Conservation (phyloP, 176 grass and related monocot species). For the Echinochloa phyllopogon region DNA sequence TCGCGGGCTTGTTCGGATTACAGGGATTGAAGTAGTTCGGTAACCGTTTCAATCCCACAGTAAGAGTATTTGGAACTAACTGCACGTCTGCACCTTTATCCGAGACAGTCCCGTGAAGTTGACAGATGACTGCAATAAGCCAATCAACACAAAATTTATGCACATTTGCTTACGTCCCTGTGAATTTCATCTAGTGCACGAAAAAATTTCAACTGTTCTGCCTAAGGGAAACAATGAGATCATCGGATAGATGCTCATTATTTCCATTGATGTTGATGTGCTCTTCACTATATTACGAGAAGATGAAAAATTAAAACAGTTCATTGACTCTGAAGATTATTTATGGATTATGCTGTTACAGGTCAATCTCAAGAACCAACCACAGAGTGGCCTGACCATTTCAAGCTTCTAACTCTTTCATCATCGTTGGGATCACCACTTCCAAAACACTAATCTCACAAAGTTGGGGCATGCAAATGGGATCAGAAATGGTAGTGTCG, state of each 20-base stretch:
- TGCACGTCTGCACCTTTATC: not conserved
- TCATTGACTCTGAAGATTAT: not conserved
- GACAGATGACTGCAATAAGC: not conserved
- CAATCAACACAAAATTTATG: not conserved
- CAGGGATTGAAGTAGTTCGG: too few relatives aligned
- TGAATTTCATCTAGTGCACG: not conserved
- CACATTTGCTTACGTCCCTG: not conserved
- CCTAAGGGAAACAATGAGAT: not conserved
- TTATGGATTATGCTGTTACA: not conserved
- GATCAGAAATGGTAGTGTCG: not conserved
- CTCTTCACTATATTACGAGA: not conserved
- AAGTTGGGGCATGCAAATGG: too few relatives aligned
- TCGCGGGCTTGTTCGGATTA: too few relatives aligned
- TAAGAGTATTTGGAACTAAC: not conserved
- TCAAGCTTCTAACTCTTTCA: not conserved
- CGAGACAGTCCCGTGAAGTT: not conserved
- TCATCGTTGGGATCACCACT: not conserved
- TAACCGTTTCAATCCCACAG: too few relatives aligned
- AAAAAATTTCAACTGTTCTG: not conserved
- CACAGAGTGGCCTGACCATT: not conserved
- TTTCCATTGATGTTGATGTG: not conserved
- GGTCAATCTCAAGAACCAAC: conserved; percentile 20
- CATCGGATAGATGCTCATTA: not conserved
- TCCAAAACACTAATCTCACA: not conserved
- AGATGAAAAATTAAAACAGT: not conserved